phyloP scores from a whole-genome alignment of 148 eudicot species.

The Chenopodium berlandieri region DNA sequence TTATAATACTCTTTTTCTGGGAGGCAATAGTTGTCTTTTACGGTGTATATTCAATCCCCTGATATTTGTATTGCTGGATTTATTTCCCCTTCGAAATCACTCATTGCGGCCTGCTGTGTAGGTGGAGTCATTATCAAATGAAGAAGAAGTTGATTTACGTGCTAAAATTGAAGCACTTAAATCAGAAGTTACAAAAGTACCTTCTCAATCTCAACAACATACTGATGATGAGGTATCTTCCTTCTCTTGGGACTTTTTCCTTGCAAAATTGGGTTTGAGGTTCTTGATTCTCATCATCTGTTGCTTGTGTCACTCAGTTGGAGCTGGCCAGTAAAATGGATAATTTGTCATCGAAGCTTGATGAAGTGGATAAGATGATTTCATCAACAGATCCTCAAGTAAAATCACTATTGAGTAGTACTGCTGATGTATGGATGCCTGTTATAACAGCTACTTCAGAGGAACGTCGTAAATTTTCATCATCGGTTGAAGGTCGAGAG shows the following conservation, averaged over 20 bases:
- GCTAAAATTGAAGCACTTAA: constrained; percentile 82
- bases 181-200: constrained; percentile 75
- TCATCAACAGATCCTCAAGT: constrained; percentile 81
- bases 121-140: constrained; percentile 82
- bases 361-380: constrained; percentile 78
- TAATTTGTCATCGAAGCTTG: constrained; percentile 71
- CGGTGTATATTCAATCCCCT: background rate
- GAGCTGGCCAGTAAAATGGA: constrained; percentile 79
- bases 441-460: constrained; percentile 87
- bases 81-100: background rate
- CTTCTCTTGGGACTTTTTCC: background rate
- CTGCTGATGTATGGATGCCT: constrained; percentile 98
- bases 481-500: constrained; percentile 35
- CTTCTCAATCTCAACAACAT: constrained; percentile 50
- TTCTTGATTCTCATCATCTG: background rate
- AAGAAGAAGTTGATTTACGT: constrained; percentile 86
- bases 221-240: constrained; percentile 60
- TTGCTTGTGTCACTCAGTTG: constrained; percentile 34
- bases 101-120: constrained; percentile 24
- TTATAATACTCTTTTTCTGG: background rate
- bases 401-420: constrained; percentile 64
- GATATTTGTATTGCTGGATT: background rate
- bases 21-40: background rate
- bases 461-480: constrained; percentile 64
- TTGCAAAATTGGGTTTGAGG: background rate